Conservation (phyloP, 345 rosid species). For the Camelina sativa region DNA sequence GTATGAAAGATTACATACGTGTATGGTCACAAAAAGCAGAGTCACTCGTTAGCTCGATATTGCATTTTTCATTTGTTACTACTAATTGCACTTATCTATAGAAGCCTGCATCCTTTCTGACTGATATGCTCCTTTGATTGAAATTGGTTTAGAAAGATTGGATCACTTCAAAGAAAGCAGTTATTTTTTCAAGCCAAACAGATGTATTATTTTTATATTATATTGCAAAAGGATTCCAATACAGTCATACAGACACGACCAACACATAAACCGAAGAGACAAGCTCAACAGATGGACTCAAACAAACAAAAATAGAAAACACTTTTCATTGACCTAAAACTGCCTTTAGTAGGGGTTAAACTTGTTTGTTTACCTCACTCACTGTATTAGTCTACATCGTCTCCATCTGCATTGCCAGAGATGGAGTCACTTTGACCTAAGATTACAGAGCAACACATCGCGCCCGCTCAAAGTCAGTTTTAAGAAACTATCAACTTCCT, state of each 20-base stretch:
- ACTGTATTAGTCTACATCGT: slow-evolving; percentile 41
- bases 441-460: slow-evolving; percentile 82
- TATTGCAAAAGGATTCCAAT: slow-evolving; percentile 28
- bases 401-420: slow-evolving; percentile 43
- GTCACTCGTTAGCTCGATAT: slow-evolving; percentile 23
- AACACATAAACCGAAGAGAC: slow-evolving; percentile 30
- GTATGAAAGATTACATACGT: slow-evolving; percentile 40
- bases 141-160: not conserved
- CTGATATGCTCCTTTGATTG: not conserved
- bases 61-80: slow-evolving; percentile 37
- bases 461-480: slow-evolving; percentile 76
- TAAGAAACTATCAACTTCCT: slow-evolving; percentile 79
- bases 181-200: slow-evolving; percentile 27
- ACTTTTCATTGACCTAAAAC: slow-evolving; percentile 26
- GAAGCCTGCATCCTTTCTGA: not conserved
- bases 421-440: slow-evolving; percentile 54
- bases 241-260: slow-evolving; percentile 35
- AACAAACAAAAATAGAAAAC: slow-evolving; percentile 23
- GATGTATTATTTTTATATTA: slow-evolving; percentile 19
- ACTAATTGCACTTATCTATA: slow-evolving; percentile 30
- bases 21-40: slow-evolving; percentile 41
- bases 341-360: slow-evolving; percentile 8
- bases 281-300: slow-evolving; percentile 36
- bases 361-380: slow-evolving; percentile 30
- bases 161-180: slow-evolving; percentile 23